Percentiles rank a stretch among this genome's conserved stretches.
phyloP scores from a whole-genome alignment of 1,284 basidiomycete species.

The Fereydounia khargensis region DNA sequence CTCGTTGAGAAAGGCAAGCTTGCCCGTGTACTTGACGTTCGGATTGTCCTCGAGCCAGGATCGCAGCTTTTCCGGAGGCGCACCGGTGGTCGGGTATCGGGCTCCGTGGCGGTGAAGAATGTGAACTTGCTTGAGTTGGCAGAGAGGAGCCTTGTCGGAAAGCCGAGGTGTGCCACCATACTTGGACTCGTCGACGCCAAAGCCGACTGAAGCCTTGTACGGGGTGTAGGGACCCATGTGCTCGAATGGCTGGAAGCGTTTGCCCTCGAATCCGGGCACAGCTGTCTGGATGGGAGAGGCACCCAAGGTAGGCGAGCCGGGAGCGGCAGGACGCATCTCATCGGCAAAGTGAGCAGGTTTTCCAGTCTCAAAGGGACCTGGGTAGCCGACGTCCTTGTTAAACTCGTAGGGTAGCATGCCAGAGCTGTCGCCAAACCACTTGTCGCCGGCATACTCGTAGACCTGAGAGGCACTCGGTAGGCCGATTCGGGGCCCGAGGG shows the following conservation, averaged over 20 bases:
- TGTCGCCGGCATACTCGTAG: conserved; percentile 32
- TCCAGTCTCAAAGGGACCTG: conserved; percentile 46
- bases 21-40: conserved; percentile 26
- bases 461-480: conserved; percentile 1
- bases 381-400: conserved; percentile 45
- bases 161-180: conserved; percentile 32
- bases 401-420: conserved; percentile 29
- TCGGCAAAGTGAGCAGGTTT: conserved; percentile 41
- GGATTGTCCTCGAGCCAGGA: conserved; percentile 19
- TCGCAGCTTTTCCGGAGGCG: conserved; percentile 16
- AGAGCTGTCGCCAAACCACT: conserved; percentile 28
- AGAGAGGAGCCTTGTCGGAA: conserved; percentile 9
- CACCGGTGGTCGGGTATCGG: conserved; percentile 42
- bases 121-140: conserved; percentile 47
- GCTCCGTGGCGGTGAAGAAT: conserved; percentile 53
- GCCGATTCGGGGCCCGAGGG: conserved; percentile 31
- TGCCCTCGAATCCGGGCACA: conserved; percentile 28
- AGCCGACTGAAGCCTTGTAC: conserved; percentile 43
- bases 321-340: conserved; percentile 14
- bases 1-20: conserved; percentile 40
- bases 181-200: conserved; percentile 42
- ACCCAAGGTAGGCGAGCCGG: conserved; percentile 16
- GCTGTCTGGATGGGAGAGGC: conserved; percentile 43
- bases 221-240: conserved; percentile 56
- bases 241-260: conserved; percentile 36